Evolutionary conservation across 2,329 filamentous ascomycete species (phyloP).

Genomic region (Phialophora tarda): DNA sequence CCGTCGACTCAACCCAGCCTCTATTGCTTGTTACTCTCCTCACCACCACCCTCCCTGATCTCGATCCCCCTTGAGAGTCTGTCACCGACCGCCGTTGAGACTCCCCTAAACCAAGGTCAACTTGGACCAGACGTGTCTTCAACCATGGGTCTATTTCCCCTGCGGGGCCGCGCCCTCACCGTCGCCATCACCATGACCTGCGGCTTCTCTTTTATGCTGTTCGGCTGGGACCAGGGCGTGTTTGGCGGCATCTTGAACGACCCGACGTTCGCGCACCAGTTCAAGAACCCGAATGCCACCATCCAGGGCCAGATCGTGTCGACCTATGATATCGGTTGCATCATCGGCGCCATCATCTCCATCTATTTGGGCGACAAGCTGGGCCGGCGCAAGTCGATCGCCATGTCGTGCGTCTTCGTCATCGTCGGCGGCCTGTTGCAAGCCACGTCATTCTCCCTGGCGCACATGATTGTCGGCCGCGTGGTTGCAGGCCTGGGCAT

Average conservation of each 20-base stretch:
- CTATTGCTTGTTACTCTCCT: background rate
- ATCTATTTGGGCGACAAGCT: conserved; percentile 49
- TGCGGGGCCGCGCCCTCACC: conserved; percentile 10
- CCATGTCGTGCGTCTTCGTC: conserved; percentile 51
- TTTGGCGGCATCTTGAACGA: conserved; percentile 44
- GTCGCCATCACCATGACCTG: conserved; percentile 17
- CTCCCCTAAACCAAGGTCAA: background rate
- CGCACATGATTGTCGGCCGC: conserved; percentile 54
- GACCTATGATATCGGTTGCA: conserved; percentile 57
- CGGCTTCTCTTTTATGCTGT: conserved; percentile 59
- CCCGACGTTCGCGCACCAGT: conserved; percentile 40
- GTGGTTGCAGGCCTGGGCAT: conserved; percentile 53
- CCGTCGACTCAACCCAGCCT: conserved; percentile 12
- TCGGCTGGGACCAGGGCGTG: conserved; percentile 47
- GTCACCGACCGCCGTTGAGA: background rate
- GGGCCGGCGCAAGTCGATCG: conserved; percentile 50
- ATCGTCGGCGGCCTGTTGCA: conserved; percentile 54
- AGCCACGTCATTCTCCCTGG: conserved; percentile 48
- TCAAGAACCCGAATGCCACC: conserved; percentile 46
- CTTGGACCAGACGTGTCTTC: conserved; percentile 3
- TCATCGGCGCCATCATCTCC: conserved; percentile 28
- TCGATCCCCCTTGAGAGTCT: too few relatives aligned
- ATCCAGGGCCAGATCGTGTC: conserved; percentile 59
- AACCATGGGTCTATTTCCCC: conserved; percentile 6
- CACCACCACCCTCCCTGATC: background rate